Conservation (phyloP, 352 stramenopile species). For the Phytophthora cajani region DNA sequence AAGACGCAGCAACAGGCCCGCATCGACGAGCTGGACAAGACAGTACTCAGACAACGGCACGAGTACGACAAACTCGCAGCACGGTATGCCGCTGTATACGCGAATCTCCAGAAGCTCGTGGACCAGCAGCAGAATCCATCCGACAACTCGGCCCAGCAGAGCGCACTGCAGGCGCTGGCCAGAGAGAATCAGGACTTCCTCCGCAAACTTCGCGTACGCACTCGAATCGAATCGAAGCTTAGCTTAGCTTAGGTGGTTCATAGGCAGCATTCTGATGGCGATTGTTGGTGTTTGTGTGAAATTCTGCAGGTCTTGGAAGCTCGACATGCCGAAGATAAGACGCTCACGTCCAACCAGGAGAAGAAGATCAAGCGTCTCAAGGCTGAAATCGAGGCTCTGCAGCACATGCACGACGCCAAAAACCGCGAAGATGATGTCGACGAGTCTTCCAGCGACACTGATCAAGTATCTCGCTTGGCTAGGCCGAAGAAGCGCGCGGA, state of each 20-base stretch:
- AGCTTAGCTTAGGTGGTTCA: neutral
- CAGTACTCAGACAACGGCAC: constrained; percentile 58
- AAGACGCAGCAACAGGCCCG: constrained; percentile 46
- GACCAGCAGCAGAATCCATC: constrained; percentile 37
- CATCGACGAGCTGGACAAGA: constrained; percentile 55
- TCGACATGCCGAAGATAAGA: constrained; percentile 66
- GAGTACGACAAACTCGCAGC: constrained; percentile 75
- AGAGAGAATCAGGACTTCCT: constrained; percentile 77
- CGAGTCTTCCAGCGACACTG: constrained; percentile 31
- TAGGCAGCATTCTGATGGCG: neutral
- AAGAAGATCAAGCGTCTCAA: constrained; percentile 75
- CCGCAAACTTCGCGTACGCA: constrained; percentile 57
- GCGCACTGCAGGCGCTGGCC: constrained; percentile 60
- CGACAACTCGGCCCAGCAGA: constrained; percentile 39
- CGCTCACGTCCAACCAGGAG: constrained; percentile 56
- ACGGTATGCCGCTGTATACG: constrained; percentile 59
- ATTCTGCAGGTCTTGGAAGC: constrained; percentile 58
- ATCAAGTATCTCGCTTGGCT: constrained; percentile 14
- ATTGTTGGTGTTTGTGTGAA: constrained; percentile 3
- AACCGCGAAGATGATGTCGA: constrained; percentile 31
- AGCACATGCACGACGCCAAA: constrained; percentile 71
- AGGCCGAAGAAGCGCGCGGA: constrained; percentile 15
- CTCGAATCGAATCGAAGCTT: neutral
- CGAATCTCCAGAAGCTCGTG: constrained; percentile 61
- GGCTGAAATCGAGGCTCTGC: constrained; percentile 77